Percentiles rank a stretch among this genome's conserved stretches.
phyloP scores from a whole-genome alignment of 768 basidiomycete genomes.

The Hysterangium stoloniferum region DNA sequence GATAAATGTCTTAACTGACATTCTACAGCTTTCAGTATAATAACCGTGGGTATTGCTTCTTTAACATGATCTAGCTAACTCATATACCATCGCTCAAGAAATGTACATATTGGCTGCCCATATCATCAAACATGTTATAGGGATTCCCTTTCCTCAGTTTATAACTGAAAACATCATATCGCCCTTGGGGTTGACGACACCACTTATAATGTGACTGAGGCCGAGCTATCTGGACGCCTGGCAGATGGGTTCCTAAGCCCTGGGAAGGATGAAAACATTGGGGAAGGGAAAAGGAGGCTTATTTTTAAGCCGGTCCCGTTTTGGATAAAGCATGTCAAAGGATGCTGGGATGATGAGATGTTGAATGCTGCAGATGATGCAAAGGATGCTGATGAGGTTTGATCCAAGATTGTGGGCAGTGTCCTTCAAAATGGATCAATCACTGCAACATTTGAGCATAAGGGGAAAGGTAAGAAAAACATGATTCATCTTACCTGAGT shows the following conservation, averaged over 20 bases:
- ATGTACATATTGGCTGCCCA: slow-evolving; percentile 32
- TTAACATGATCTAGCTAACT: background rate
- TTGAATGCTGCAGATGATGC: too few species aligned
- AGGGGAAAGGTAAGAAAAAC: too few species aligned
- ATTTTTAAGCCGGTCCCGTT: slow-evolving; percentile 19
- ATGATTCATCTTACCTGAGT: too few species aligned
- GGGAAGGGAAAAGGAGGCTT: slow-evolving; percentile 14
- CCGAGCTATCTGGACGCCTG: slow-evolving; percentile 22
- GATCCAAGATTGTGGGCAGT: too few species aligned
- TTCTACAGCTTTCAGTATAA: background rate
- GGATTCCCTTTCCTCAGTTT: slow-evolving; percentile 29
- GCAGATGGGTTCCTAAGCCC: slow-evolving; percentile 17
- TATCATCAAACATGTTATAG: slow-evolving; percentile 28
- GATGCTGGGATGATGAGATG: too few species aligned
- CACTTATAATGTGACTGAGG: slow-evolving; percentile 30
- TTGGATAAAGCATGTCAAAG: too few species aligned
- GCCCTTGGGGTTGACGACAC: slow-evolving; percentile 35
- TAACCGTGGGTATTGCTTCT: background rate
- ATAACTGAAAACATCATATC: slow-evolving; percentile 34
- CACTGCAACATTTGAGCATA: too few species aligned
- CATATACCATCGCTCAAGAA: slow-evolving; percentile 17
- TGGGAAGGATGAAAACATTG: slow-evolving; percentile 27
- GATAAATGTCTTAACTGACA: background rate
- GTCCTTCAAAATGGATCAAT: too few species aligned
- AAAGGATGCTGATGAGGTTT: too few species aligned